These are phyloP conservation scores for Phytophthora ohioensis DNA, from an alignment of 352 stramenopile genomes.

Conservation along the genomic window DNA sequence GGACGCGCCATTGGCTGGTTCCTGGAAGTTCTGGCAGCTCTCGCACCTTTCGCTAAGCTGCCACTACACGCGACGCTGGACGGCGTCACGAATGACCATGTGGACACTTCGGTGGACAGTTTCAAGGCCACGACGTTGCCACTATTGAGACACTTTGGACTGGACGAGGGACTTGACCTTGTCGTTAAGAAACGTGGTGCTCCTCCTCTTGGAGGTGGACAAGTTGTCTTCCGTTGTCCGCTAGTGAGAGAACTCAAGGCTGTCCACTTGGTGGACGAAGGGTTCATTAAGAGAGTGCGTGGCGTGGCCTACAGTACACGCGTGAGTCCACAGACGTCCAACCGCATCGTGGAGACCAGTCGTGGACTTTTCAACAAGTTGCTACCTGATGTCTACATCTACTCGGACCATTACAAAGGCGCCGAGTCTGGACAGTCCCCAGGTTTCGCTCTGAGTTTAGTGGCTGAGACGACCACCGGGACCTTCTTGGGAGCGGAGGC, in stretches of 20 bases:
- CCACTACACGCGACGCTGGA: constrained; percentile 94
- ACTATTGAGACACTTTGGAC: constrained; percentile 96
- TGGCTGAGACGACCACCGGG: constrained; percentile 98
- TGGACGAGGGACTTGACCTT: constrained; percentile 91
- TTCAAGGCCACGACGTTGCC: constrained; percentile 96
- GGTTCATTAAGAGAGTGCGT: constrained; percentile 98
- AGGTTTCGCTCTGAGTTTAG: constrained; percentile 93
- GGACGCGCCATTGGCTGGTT: constrained; percentile 97
- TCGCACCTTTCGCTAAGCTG: constrained; percentile 98
- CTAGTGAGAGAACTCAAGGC: constrained; percentile 94
- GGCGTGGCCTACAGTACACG: constrained; percentile 97
- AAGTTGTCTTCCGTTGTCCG: constrained; percentile 95
- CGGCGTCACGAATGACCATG: constrained; percentile 96
- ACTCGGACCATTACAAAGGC: constrained; percentile 98
- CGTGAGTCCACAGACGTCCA: constrained; percentile 97
- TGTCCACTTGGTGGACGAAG: constrained; percentile 96
- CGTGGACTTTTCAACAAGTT: constrained; percentile 98
- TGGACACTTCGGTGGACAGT: constrained; percentile 94
- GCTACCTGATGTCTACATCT: constrained; percentile 99
- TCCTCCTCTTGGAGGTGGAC: constrained; percentile 78
- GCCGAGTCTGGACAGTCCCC: constrained; percentile 90
- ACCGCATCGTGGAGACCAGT: constrained; percentile 97
- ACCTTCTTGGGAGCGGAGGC: constrained; percentile 94
- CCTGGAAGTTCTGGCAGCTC: constrained; percentile 96
- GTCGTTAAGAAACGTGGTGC: constrained; percentile 94